Evolutionary conservation across 495 filamentous ascomycete species (phyloP), one percentile per base, ranked within the genome.

Genomic region (Apiosordaria backusii): DNA sequence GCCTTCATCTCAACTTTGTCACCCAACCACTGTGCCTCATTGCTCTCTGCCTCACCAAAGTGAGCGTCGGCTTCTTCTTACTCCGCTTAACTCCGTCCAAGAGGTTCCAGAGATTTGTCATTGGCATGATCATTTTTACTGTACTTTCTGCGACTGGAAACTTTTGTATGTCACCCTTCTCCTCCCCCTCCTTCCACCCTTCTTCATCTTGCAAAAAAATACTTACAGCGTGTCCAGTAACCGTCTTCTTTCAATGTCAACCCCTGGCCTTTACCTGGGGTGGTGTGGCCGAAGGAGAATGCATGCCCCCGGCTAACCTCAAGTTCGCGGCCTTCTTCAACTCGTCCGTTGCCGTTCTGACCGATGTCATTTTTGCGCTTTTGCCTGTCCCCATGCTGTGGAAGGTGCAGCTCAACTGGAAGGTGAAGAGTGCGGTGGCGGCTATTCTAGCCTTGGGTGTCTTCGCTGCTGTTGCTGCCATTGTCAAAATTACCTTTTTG

Each of bases 1-100:
- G 69, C 4, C 71, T 80, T 24, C 76, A 81, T 53, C 67, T 83
- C 57, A 84, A 83, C 63, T 83, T 82, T 60, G 74, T 78, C 50
- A 77, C 74, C 1, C 79, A 82, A 60, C 74, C 71, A 0, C 69
- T 84, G 21, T 81, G 74, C 54, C 70, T 82, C 6, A 75, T 75
- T 67, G 76, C 68, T 0, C 79, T 84, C 35, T 73, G 75, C 15
- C 58, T 81, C 21, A 78, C 80, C 24, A 85, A 85, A 68, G 63
- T 82, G 53, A 79, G 78, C 50, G 77, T 83, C 60, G 81, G 79
- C 2, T 65, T 83, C 21, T 82, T 83, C 64, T 66, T 84, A 23
- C 57, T 83, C 58, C 78, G 82, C 1, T 74, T 84, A 25, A 73
- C 77, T n/a, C 68, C 78, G 6, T 71, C 71, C 3, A 62, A 65